Evolutionary conservation across 2,329 filamentous ascomycete species (phyloP), one percentile per base, ranked within the genome.

Genomic region (Cryphonectria carpinicola): DNA sequence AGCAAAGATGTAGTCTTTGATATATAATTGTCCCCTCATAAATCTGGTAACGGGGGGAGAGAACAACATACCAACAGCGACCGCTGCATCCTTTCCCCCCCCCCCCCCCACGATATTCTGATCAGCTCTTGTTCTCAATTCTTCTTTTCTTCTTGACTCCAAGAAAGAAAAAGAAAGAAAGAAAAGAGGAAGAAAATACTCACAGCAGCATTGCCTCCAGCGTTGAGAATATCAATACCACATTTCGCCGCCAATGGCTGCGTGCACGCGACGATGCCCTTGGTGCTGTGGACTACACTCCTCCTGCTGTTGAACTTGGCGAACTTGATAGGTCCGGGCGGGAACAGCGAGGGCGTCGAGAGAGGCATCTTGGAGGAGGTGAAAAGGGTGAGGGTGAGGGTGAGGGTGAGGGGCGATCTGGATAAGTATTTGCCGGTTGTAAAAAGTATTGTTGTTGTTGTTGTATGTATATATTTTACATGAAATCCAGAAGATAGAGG

Each of bases 1-100:
- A 46, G 54, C 17, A 32, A 43, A 49, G 22, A 7, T n/a, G 19
- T 49, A 8, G 19, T n/a, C 19, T n/a, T 49, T 49, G 8, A 32
- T 49, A 19, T 43, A 43, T 43, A 39, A 39, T 17, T 17, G 25
- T 65, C 14, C 25, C 6, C 41, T 65, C 62, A 28, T 13, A 43
- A 46, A 4, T 19, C 13, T 64, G 37, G 3, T 17, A 14, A 32
- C 32, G 28, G 17, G 56, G 32, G 54, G 10, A 1, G 7, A 4
- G 19, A 14, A 11, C 8, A 10, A 43, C 61, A 17, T 46, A 93
- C 91, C 92, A 72, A 97, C 93, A 60, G 96, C 96, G 4, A 98
- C 93, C 11, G 96, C 95, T n/a, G 96, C 95, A 84, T 98, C 95
- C 93, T n/a, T n/a, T n/a, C n/a, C n/a, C n/a, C n/a, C n/a, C n/a